phyloP scores from a whole-genome alignment of 306 rosid species.

The Heteromeles arbutifolia region DNA sequence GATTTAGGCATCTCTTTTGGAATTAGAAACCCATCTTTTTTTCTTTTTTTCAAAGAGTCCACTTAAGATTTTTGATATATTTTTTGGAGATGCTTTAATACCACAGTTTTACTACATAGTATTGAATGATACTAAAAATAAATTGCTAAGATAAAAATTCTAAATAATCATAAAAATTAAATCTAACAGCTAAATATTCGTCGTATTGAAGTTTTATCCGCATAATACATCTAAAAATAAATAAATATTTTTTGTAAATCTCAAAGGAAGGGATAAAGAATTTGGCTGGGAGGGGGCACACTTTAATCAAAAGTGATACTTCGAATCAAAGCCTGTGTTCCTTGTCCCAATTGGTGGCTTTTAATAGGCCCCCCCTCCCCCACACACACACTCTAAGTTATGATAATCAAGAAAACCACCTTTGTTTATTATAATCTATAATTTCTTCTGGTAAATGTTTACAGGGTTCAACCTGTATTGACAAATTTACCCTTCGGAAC shows the following conservation, averaged over 20 bases:
- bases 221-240: no score
- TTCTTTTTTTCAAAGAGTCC: no score
- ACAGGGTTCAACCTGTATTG: not conserved
- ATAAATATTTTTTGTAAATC: not conserved
- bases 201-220: not conserved
- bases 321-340: constrained; percentile 40
- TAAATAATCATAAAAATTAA: not conserved
- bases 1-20: no score
- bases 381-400: constrained; percentile 6
- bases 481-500: constrained; percentile 23
- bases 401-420: constrained; percentile 23
- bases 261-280: constrained; percentile 9
- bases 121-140: no score
- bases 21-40: no score
- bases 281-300: constrained; percentile 4
- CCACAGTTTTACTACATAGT: no score
- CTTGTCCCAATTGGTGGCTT: constrained; percentile 31
- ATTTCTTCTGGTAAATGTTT: not conserved
- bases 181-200: not conserved
- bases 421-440: constrained; percentile 13
- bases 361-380: constrained; percentile 9
- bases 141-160: no score
- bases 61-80: no score
- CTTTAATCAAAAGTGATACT: constrained; percentile 39
- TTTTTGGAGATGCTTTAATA: no score